These are phyloP conservation scores for Colletotrichum australisinense DNA, from an alignment of 2,329 filamentous ascomycete species.

Conservation along the genomic window DNA sequence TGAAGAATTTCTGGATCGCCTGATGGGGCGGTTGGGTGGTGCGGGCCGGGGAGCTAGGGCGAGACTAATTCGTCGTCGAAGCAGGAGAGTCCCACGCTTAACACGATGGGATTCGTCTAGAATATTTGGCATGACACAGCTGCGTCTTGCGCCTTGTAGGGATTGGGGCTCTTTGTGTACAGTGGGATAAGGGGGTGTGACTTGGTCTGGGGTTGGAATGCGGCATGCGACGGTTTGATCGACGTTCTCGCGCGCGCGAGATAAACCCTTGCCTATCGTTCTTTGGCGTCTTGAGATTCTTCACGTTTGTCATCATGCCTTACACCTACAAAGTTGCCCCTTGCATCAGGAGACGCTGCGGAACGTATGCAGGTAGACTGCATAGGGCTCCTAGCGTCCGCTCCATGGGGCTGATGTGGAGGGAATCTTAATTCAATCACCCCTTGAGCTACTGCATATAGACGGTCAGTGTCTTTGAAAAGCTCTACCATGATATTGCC, in stretches of 20 bases:
- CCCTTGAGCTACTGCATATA: not conserved
- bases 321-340: not conserved
- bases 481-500: too few relatives aligned
- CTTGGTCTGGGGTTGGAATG: slow-evolving; percentile 6
- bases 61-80: not conserved
- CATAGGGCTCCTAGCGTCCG: not conserved
- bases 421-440: not conserved
- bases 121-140: not conserved
- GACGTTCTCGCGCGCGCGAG: not conserved
- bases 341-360: not conserved
- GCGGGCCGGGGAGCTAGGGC: not conserved
- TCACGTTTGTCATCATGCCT: not conserved
- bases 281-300: not conserved
- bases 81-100: not conserved
- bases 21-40: not conserved
- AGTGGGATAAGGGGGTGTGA: not conserved
- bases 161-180: not conserved
- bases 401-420: not conserved
- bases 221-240: slow-evolving; percentile 20
- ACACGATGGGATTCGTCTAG: not conserved
- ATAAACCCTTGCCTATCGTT: slow-evolving; percentile 1
- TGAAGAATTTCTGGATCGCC: not conserved
- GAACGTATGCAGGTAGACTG: not conserved
- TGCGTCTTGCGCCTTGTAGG: not conserved
- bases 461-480: not conserved